Evolutionary conservation across 1,284 basidiomycete genomes (phyloP).

Genomic region (Microbotryomycetes sp.): DNA sequence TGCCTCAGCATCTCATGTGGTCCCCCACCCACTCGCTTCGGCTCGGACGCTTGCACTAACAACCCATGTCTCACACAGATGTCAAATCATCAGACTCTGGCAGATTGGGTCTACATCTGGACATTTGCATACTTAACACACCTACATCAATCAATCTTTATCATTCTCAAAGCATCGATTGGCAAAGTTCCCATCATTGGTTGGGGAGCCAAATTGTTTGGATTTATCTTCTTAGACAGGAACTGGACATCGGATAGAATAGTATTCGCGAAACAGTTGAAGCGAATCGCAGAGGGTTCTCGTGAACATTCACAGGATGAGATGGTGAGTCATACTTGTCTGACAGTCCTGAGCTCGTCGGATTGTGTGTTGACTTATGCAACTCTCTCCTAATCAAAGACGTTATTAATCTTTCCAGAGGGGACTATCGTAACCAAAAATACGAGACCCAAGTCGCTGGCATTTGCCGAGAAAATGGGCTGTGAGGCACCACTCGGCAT

Average conservation of each 20-base stretch:
- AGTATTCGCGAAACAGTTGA: slow-evolving; percentile 16
- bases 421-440: slow-evolving; percentile 80
- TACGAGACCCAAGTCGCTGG: slow-evolving; percentile 54
- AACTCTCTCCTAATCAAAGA: background rate
- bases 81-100: slow-evolving; percentile 29
- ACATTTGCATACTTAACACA: slow-evolving; percentile 29
- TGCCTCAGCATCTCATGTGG: background rate
- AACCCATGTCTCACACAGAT: slow-evolving; percentile 6
- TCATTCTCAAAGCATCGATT: slow-evolving; percentile 80
- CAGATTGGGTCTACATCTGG: slow-evolving; percentile 33
- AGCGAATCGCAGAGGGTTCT: background rate
- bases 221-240: slow-evolving; percentile 71
- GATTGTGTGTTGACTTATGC: no score
- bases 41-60: background rate
- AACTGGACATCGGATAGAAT: slow-evolving; percentile 20
- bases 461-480: slow-evolving; percentile 63
- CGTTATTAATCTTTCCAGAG: slow-evolving; percentile 57
- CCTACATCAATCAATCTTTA: slow-evolving; percentile 58
- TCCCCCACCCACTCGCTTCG: background rate
- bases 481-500: slow-evolving; percentile 50
- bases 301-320: slow-evolving; percentile 3
- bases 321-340: no score
- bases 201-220: slow-evolving; percentile 79
- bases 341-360: no score
- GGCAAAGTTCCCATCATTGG: slow-evolving; percentile 81